Evolutionary conservation across 139 green algal species (phyloP).

Genomic region (Gonium pectorale): DNA sequence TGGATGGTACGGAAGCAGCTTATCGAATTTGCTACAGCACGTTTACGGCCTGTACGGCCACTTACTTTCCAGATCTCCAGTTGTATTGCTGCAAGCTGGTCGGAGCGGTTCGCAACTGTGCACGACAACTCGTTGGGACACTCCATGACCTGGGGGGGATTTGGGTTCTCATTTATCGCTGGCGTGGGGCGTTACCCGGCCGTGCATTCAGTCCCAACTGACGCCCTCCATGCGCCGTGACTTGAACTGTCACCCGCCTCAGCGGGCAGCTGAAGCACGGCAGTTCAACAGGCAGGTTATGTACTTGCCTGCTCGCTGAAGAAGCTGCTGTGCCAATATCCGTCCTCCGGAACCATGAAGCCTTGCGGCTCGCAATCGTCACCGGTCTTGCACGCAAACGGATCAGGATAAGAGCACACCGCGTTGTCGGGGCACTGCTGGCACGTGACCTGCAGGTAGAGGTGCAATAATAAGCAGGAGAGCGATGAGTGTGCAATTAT

Average conservation of each 20-base stretch:
- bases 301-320: conserved; percentile 41
- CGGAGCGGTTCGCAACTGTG: not conserved
- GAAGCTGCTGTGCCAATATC: conserved; percentile 38
- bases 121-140: conserved; percentile 18
- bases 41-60: no score
- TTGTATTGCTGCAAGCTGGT: not conserved
- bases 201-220: no score
- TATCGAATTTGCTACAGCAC: no score
- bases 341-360: conserved; percentile 24
- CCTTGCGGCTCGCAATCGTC: not conserved
- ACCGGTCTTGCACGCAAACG: not conserved
- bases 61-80: not conserved
- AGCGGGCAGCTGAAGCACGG: no score
- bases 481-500: no score
- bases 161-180: no score
- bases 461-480: no score
- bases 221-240: no score
- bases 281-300: no score
- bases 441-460: not conserved
- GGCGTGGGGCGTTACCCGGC: no score
- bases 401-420: not conserved
- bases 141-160: conserved; percentile 16
- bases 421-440: conserved; percentile 3
- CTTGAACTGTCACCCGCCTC: no score
- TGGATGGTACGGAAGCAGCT: no score